Percentiles rank a stretch among this genome's conserved stretches.
Conservation (phyloP, 768 basidiomycete species). For the Pluteus cervinus region DNA sequence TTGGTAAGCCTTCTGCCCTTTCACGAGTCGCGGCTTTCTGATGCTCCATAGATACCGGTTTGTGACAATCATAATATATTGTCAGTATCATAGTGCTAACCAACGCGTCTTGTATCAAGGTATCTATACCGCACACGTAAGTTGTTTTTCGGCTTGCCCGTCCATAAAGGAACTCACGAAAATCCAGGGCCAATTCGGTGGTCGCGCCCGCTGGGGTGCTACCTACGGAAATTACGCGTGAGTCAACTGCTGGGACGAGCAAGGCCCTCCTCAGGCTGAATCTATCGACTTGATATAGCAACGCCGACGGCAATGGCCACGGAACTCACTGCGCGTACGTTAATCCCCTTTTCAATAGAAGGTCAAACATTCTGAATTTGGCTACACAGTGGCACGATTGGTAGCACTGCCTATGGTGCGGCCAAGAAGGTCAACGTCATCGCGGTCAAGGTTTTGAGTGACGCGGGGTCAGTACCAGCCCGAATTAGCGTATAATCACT, state of each 20-base stretch:
- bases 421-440: constrained; percentile 24
- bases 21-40: background rate
- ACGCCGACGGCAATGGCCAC: constrained; percentile 9
- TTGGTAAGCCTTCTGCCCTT: constrained; percentile 21
- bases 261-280: too few species aligned
- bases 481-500: background rate
- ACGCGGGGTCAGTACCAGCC: constrained; percentile 19
- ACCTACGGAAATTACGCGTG: constrained; percentile 24
- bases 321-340: constrained; percentile 3
- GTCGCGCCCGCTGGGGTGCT: constrained; percentile 36
- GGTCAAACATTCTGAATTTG: too few species aligned
- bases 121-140: constrained; percentile 17
- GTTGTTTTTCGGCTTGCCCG: constrained; percentile 3
- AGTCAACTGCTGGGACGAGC: background rate
- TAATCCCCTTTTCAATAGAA: too few species aligned
- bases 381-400: constrained; percentile 12
- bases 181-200: constrained; percentile 31
- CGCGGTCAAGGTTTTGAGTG: constrained; percentile 36
- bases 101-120: too few species aligned
- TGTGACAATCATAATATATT: constrained; percentile 2
- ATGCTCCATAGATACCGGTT: constrained; percentile 18
- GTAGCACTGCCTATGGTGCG: constrained; percentile 10
- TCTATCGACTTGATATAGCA: too few species aligned
- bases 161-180: background rate
- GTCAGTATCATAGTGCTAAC: too few species aligned